phyloP scores from a whole-genome alignment of 192 early-diverging fungal genomes.

The Linnemannia schmuckeri region DNA sequence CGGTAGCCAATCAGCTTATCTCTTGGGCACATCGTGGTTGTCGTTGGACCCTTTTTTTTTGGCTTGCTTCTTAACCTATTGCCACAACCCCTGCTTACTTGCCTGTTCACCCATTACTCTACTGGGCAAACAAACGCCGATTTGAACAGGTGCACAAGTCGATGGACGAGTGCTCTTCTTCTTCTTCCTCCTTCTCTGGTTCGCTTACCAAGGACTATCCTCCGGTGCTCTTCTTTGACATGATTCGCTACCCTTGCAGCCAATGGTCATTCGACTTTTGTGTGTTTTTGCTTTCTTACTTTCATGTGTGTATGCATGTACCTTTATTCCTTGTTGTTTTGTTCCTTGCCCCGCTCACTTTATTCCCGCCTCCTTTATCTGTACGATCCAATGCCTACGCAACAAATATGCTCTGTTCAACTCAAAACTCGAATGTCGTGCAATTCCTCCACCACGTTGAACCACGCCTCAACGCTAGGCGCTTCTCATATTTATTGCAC shows the following conservation, averaged over 20 bases:
- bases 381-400: not conserved
- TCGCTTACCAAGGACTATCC: not conserved
- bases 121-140: not conserved
- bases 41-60: not conserved
- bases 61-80: not conserved
- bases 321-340: not conserved
- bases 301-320: not conserved
- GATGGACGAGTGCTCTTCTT: not conserved
- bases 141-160: not conserved
- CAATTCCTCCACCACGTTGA: too few species aligned
- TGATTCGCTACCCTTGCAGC: constrained; percentile 22
- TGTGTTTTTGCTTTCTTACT: not conserved
- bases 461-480: too few species aligned
- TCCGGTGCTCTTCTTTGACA: not conserved
- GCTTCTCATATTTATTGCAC: too few species aligned
- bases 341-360: not conserved
- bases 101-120: not conserved
- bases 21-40: not conserved
- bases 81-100: not conserved
- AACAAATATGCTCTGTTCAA: not conserved
- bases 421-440: too few species aligned
- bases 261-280: constrained; percentile 7
- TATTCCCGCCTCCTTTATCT: not conserved
- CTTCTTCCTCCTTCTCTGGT: not conserved
- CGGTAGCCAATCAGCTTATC: not conserved